Evolutionary conservation across 345 rosid genomes (phyloP).

Genomic region (Arabis hirsuta): DNA sequence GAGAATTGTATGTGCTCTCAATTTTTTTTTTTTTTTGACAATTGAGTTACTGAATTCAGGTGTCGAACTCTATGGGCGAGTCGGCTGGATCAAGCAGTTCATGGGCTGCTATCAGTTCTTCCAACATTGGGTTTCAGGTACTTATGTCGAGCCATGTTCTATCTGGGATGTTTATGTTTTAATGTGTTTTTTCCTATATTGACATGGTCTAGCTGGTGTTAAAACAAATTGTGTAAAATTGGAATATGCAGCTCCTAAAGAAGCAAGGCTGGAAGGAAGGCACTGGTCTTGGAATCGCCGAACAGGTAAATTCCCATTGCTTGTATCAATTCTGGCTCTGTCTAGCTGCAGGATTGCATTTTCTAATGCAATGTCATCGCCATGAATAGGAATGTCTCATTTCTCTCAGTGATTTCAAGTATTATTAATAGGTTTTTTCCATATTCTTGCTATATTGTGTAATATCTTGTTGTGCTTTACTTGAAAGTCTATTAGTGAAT

Average conservation of each 20-base stretch:
- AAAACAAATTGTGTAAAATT: background rate
- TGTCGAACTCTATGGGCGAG: constrained; percentile 38
- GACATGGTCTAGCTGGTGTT: background rate
- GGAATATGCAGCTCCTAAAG: constrained; percentile 66
- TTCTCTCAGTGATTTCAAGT: background rate
- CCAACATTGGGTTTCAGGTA: constrained; percentile 85
- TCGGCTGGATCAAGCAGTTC: constrained; percentile 45
- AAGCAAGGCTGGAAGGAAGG: constrained; percentile 99
- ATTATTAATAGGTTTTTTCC: background rate
- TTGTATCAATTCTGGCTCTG: constrained; percentile 3
- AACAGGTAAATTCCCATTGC: constrained; percentile 58
- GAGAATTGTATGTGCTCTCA: background rate
- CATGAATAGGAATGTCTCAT: constrained; percentile 11
- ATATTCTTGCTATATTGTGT: background rate
- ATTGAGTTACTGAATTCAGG: background rate
- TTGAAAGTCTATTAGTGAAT: background rate
- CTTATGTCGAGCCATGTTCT: background rate
- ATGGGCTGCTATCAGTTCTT: constrained; percentile 56
- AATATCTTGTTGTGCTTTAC: constrained; percentile 4
- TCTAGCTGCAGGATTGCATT: background rate
- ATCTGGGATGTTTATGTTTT: background rate
- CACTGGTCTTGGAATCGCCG: constrained; percentile 75
- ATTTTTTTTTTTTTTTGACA: background rate
- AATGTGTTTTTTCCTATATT: background rate
- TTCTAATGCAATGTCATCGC: background rate